Evolutionary conservation across 2,329 filamentous ascomycete species (phyloP).

Genomic region (Fusarium dimerum): DNA sequence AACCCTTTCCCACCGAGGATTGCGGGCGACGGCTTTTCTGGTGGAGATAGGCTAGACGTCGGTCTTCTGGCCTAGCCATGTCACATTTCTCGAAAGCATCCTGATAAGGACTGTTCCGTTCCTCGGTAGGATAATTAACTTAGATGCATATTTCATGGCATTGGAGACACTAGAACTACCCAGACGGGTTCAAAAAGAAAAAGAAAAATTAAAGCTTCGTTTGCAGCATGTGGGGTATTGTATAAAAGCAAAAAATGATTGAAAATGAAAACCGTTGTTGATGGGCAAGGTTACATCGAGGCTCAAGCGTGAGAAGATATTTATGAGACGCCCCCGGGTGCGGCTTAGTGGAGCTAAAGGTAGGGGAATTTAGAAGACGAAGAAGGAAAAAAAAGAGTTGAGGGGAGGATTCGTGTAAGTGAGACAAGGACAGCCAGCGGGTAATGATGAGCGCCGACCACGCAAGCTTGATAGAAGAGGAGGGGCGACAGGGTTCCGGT

Average conservation of each 20-base stretch:
- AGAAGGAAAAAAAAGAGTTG: too few relatives aligned
- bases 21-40: conserved; percentile 14
- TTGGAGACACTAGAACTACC: too few relatives aligned
- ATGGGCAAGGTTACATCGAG: conserved; percentile 13
- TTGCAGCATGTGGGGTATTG: conserved; percentile 29
- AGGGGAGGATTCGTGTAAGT: too few relatives aligned
- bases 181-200: not conserved
- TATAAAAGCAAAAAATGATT: conserved; percentile 2
- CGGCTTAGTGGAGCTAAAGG: not conserved
- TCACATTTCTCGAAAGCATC: conserved; percentile 10
- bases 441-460: too few relatives aligned
- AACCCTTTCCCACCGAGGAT: too few relatives aligned
- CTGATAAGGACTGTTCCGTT: conserved; percentile 21
- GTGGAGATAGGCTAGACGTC: conserved; percentile 14
- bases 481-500: too few relatives aligned
- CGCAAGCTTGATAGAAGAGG: too few relatives aligned
- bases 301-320: not conserved
- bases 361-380: too few relatives aligned
- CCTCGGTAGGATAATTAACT: too few relatives aligned
- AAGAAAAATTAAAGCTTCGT: conserved; percentile 16
- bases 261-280: conserved; percentile 2
- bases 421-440: too few relatives aligned
- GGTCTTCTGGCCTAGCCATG: conserved; percentile 9
- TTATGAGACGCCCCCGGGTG: conserved; percentile 10
- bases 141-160: too few relatives aligned